phyloP scores from a whole-genome alignment of 1,284 basidiomycete species.

The Trichosporon ovoides region DNA sequence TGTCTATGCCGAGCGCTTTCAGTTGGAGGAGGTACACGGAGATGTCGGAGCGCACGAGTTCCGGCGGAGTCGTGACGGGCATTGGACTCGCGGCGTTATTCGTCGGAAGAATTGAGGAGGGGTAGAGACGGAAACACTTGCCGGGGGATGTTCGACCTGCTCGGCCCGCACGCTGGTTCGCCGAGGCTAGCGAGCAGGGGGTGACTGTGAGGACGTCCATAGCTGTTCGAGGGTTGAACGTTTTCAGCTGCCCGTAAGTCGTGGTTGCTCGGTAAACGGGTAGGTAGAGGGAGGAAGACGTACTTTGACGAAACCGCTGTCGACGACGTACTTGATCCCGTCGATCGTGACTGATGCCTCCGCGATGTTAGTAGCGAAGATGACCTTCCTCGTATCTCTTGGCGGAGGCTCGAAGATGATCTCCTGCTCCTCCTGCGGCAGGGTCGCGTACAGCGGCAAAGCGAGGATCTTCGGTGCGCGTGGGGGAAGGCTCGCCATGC shows the following conservation, averaged over 20 bases:
- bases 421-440: conserved; percentile 79
- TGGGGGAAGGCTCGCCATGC: conserved; percentile 67
- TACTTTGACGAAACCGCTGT: conserved; percentile 92
- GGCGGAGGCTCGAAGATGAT: conserved; percentile 73
- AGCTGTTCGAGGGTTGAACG: conserved; percentile 74
- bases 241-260: conserved; percentile 59
- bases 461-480: conserved; percentile 59
- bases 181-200: conserved; percentile 74
- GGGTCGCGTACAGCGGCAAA: conserved; percentile 79
- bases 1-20: conserved; percentile 89
- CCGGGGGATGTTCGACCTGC: conserved; percentile 86
- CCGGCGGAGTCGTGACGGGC: conserved; percentile 69
- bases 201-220: conserved; percentile 76
- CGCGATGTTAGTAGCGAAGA: conserved; percentile 92
- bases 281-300: no score
- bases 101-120: conserved; percentile 57
- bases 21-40: conserved; percentile 83
- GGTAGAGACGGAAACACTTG: conserved; percentile 88
- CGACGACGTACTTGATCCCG: conserved; percentile 90
- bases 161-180: conserved; percentile 80
- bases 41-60: conserved; percentile 83
- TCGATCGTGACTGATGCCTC: conserved; percentile 97
- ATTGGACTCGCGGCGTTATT: conserved; percentile 50
- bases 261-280: conserved; percentile 20
- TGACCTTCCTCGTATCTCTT: conserved; percentile 73